Evolutionary conservation across 495 filamentous ascomycete species (phyloP), one percentile per base, ranked within the genome.

Genomic region (Aspergillus saccharolyticus): DNA sequence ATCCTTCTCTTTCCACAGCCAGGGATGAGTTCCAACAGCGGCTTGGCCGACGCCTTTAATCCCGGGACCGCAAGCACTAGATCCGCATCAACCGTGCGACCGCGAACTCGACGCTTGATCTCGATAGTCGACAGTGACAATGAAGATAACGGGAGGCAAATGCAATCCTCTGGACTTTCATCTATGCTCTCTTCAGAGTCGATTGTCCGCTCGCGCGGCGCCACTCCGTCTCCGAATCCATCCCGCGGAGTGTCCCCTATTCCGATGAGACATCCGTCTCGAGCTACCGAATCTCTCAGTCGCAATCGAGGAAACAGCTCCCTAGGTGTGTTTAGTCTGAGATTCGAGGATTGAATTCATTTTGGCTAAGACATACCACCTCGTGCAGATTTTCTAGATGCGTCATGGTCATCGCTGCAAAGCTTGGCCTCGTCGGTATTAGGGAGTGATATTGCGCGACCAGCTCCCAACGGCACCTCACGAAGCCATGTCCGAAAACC

Each of bases 391-490:
- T 73, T 82, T 52, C 62, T 80, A 53, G 79, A 78, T 53, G 73
- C 70, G 12, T 75, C 80, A 5, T 83, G 80, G 80, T 79, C 80
- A 19, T 82, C 80, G 20, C 61, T 83, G 43, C 78, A 81, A 63
- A 77, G 70, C 44, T 52, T 83, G 42, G 79, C 80, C n/a, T 81
- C 79, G 5, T 78, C 79, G 44, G 68, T 83, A 30, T 52, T 82
- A 47, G 79, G 78, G 7, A 78, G 72, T 46, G 76, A 80, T 57
- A 68, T 60, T 18, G 74, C 70, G 44, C 67, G 65, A 9, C 66
- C 65, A 19, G 55, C 70, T 48, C 59, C 70, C 14, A 69, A 68
- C 56, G 68, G 61, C 55, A 63, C 64, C 17, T 44, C 69, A 20
- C 65, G 62, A 25, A 54, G 66, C 51, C 68, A 73, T 55, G 60